Conservation (phyloP, 2,329 filamentous ascomycete species). For the Fusarium anthophilum region DNA sequence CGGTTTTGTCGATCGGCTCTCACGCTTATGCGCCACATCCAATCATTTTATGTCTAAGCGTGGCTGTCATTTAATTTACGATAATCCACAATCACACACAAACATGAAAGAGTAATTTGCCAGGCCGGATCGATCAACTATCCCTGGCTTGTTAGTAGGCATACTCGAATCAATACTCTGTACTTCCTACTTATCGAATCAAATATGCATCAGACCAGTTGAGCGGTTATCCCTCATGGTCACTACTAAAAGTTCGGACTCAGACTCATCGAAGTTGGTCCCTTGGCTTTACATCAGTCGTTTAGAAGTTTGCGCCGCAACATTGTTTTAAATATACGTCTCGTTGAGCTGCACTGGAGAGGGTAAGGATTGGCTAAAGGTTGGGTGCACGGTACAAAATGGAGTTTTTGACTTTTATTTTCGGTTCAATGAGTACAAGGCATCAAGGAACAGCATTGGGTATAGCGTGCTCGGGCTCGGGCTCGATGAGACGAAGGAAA, state of each 20-base stretch:
- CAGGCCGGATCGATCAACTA: background rate
- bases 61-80: constrained; percentile 1
- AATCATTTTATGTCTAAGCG: background rate
- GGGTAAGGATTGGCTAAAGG: background rate
- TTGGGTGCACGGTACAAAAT: background rate
- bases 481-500: background rate
- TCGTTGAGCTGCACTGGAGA: background rate
- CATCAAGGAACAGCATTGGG: constrained; percentile 7
- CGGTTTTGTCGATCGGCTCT: constrained; percentile 24
- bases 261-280: background rate
- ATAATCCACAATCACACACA: constrained; percentile 2
- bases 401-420: constrained; percentile 22
- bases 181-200: background rate
- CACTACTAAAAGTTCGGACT: constrained; percentile 12
- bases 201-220: background rate
- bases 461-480: background rate
- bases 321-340: constrained; percentile 5
- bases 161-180: constrained; percentile 13
- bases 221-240: background rate
- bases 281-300: background rate
- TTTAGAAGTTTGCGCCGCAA: constrained; percentile 11
- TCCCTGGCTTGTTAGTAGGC: background rate
- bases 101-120: background rate
- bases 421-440: background rate
- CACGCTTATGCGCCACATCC: constrained; percentile 28